Percentiles rank a stretch among this genome's conserved stretches.
Conservation (phyloP, 148 eudicot species). For the Fagopyrum homotropicum region DNA sequence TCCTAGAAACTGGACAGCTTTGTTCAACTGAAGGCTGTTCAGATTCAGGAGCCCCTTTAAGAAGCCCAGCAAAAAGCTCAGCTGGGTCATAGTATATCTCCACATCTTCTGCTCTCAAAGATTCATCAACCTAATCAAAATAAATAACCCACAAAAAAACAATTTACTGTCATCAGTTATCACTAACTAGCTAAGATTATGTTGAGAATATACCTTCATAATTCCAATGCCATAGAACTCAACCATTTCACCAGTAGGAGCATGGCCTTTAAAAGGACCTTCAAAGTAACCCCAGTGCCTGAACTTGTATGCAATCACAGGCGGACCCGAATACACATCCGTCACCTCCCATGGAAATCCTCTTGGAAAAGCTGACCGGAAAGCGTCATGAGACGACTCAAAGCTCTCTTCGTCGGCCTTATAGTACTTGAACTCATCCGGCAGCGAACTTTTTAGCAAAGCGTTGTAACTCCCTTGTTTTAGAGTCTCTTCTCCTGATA, state of each 20-base stretch:
- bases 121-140: slow-evolving; percentile 47
- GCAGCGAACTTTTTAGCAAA: slow-evolving; percentile 53
- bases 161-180: neutral
- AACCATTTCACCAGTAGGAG: slow-evolving; percentile 72
- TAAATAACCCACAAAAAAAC: neutral
- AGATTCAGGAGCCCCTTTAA: slow-evolving; percentile 32
- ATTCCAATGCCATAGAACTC: slow-evolving; percentile 76
- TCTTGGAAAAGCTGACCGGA: slow-evolving; percentile 67
- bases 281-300: slow-evolving; percentile 95
- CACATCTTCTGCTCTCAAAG: slow-evolving; percentile 55
- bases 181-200: neutral
- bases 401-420: slow-evolving; percentile 75
- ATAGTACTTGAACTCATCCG: slow-evolving; percentile 55
- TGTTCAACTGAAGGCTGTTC: neutral
- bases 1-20: slow-evolving; percentile 7
- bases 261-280: slow-evolving; percentile 69
- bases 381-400: slow-evolving; percentile 69
- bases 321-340: slow-evolving; percentile 71
- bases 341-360: slow-evolving; percentile 91
- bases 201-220: slow-evolving; percentile 40
- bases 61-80: slow-evolving; percentile 50
- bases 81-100: slow-evolving; percentile 75
- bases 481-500: slow-evolving; percentile 72
- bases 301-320: slow-evolving; percentile 64
- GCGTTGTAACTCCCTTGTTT: slow-evolving; percentile 69